phyloP scores from a whole-genome alignment of 202 grass and related monocot genomes.

The Schoenoplectus triqueter region DNA sequence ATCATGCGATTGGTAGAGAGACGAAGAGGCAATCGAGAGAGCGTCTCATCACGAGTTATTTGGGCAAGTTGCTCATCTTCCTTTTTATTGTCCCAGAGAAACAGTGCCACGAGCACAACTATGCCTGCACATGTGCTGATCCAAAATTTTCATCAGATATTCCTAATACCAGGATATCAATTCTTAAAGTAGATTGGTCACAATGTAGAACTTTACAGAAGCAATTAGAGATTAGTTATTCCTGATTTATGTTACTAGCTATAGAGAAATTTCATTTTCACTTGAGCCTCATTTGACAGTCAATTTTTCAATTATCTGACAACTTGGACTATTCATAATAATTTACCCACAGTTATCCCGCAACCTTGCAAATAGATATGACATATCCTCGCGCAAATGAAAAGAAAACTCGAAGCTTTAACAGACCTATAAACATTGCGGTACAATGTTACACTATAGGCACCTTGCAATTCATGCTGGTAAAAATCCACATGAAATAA shows the following conservation, averaged over 20 bases:
- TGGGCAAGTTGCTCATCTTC: constrained; percentile 92
- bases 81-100: constrained; percentile 93
- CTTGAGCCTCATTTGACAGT: not conserved
- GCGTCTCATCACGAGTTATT: constrained; percentile 86
- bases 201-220: not conserved
- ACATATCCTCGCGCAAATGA: not conserved
- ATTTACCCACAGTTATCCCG: not conserved
- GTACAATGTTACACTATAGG: not conserved
- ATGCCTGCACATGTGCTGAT: constrained; percentile 92
- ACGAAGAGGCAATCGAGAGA: constrained; percentile 87
- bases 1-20: constrained; percentile 83
- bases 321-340: constrained; percentile 3
- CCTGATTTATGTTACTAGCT: constrained; percentile 3
- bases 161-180: not conserved
- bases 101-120: constrained; percentile 82
- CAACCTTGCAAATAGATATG: not conserved
- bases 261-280: not conserved
- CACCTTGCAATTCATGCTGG: not conserved
- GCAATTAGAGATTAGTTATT: not conserved
- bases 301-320: not conserved
- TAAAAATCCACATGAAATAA: not conserved
- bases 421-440: not conserved
- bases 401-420: not conserved
- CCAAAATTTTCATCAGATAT: constrained; percentile 64
- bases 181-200: not conserved